Conservation (phyloP, 169 alveolate species). For the Plasmodium gonderi region DNA sequence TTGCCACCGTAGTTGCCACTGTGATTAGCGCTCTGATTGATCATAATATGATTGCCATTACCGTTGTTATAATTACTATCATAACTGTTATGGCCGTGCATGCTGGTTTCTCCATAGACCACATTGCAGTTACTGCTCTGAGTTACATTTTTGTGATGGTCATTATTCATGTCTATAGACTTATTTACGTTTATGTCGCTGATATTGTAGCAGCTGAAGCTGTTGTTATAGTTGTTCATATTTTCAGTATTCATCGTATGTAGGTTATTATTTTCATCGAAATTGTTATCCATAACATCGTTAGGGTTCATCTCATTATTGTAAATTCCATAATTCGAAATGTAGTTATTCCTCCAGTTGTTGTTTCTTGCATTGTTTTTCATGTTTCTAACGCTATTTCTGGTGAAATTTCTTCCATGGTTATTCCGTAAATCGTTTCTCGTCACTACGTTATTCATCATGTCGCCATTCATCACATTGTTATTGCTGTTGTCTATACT, state of each 20-base stretch:
- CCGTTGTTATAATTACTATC: background rate
- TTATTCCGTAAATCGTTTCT: background rate
- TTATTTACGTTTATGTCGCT: background rate
- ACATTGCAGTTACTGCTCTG: background rate
- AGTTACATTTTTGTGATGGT: background rate
- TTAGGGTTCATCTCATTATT: background rate
- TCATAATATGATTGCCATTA: background rate
- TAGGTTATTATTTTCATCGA: too few species aligned
- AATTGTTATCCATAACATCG: background rate
- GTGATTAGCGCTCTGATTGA: background rate
- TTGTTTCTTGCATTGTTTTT: background rate
- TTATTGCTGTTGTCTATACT: background rate
- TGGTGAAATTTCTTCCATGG: background rate
- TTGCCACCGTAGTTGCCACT: background rate
- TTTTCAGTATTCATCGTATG: background rate
- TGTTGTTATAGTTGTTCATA: background rate
- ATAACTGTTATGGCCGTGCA: background rate
- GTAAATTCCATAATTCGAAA: background rate
- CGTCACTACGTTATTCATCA: background rate
- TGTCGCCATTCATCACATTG: background rate
- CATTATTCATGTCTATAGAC: background rate
- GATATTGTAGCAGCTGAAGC: background rate
- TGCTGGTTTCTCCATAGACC: background rate
- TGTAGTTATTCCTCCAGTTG: background rate
- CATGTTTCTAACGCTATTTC: background rate